These are phyloP conservation scores for Psilocybe azurescens DNA, from an alignment of 768 basidiomycete genomes.

Conservation along the genomic window DNA sequence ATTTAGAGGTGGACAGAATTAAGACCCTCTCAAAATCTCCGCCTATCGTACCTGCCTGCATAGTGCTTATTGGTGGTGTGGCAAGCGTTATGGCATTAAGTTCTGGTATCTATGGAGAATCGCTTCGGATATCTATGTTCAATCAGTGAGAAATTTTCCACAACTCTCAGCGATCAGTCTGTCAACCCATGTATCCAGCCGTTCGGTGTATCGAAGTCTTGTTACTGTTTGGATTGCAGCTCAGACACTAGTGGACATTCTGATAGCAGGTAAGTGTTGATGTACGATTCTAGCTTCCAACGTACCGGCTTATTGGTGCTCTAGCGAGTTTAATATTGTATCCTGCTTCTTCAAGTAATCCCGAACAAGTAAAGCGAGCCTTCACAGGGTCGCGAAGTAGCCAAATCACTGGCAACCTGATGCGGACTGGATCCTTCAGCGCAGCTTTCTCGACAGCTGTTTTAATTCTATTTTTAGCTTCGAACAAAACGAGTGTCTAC, in stretches of 20 bases:
- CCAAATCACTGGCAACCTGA: conserved; percentile 3
- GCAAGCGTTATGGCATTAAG: not conserved
- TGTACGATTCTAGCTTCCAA: conserved; percentile 1
- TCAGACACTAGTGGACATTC: not conserved
- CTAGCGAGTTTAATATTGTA: not conserved
- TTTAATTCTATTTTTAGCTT: conserved; percentile 33
- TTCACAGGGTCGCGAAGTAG: not conserved
- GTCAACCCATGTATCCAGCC: not conserved
- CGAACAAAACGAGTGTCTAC: conserved; percentile 35
- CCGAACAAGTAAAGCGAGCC: not conserved
- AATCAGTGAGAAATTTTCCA: conserved; percentile 11
- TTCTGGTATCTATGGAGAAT: not conserved
- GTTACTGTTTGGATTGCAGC: not conserved
- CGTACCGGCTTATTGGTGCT: not conserved
- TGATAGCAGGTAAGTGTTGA: not conserved
- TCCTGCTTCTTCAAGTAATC: not conserved
- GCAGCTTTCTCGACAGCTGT: conserved; percentile 40
- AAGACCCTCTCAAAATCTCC: not conserved
- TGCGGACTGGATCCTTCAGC: conserved; percentile 42
- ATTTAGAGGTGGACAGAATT: not conserved
- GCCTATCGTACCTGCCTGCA: not conserved
- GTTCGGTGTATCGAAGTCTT: not conserved
- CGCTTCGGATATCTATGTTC: not conserved
- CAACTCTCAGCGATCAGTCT: conserved; percentile 11
- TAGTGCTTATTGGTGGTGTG: not conserved